Evolutionary conservation across 176 grass and related monocot genomes (phyloP), one percentile per base, ranked within the genome.

Genomic region (Zizania latifolia): DNA sequence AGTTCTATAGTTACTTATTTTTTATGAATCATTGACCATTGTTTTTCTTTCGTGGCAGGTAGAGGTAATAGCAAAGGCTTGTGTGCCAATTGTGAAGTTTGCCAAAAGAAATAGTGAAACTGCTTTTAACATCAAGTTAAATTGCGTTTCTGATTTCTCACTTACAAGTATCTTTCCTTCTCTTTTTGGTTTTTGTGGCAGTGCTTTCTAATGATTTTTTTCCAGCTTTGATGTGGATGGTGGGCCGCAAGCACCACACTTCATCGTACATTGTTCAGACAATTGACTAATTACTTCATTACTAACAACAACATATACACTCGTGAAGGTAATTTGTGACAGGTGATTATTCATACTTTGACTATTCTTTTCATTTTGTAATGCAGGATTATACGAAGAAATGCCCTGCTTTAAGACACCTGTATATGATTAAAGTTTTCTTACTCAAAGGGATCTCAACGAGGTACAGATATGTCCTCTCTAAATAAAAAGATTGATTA

Each of bases 1-100:
- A n/a, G 29, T 71, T 57, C 46, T 85, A 46, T 30, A 43, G 28
- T 45, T 60, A 2, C 58, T 78, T 58, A 31, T 67, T 68, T 36
- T 29, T 68, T 38, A 76, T 80, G 33, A 31, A 12, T 3, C 32
- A 44, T n/a, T n/a, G n/a, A n/a, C n/a, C n/a, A n/a, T 76, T 36
- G 70, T 63, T 76, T 72, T 61, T 86, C 35, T 74, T 75, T 56
- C 22, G 44, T 85, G 31, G 32, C 78, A n/a, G n/a, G n/a, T n/a
- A n/a, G n/a, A 97, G 94, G 94, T 97, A 71, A 92, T 97, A 84
- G 94, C 90, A 65, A 97, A 92, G 90, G 94, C 94, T 83, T 91
- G 88, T 62, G 91, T 97, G 71, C 94, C 94, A 56, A 97, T 97
- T 71, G 81, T 97, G 65, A 97, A 93, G 68, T 97, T 97, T 70